These are phyloP conservation scores for Xerocomellus intermedius DNA, from an alignment of 768 basidiomycete genomes.

Conservation along the genomic window DNA sequence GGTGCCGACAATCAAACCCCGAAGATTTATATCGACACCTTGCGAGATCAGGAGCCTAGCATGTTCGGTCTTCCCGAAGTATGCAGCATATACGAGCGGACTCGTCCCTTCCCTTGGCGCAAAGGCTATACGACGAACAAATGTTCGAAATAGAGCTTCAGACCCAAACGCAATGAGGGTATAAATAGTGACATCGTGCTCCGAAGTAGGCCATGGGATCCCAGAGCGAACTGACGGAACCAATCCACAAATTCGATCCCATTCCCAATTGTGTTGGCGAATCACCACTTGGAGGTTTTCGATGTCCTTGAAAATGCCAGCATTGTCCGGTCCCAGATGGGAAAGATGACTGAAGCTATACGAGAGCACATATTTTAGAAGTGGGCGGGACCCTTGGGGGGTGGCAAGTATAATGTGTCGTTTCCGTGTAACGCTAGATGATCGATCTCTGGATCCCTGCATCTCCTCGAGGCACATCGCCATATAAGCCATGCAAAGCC, in stretches of 20 bases:
- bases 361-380: conserved; percentile 6
- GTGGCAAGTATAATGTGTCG: background rate
- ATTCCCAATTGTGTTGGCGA: background rate
- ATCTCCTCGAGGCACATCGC: conserved; percentile 3
- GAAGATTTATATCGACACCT: background rate
- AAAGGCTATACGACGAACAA: background rate
- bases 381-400: background rate
- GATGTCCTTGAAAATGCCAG: background rate
- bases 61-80: background rate
- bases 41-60: background rate
- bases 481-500: conserved; percentile 9
- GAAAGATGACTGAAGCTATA: background rate
- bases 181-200: conserved; percentile 2
- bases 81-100: conserved; percentile 6
- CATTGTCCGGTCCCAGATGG: background rate
- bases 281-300: background rate
- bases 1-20: background rate
- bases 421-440: background rate
- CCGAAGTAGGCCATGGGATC: background rate
- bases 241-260: background rate
- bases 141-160: background rate
- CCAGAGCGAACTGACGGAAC: background rate
- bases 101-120: background rate
- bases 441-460: background rate
- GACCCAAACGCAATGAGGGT: conserved; percentile 1